These are phyloP conservation scores for Exserohilum turcica DNA, from an alignment of 2,329 filamentous ascomycete genomes.

Conservation along the genomic window DNA sequence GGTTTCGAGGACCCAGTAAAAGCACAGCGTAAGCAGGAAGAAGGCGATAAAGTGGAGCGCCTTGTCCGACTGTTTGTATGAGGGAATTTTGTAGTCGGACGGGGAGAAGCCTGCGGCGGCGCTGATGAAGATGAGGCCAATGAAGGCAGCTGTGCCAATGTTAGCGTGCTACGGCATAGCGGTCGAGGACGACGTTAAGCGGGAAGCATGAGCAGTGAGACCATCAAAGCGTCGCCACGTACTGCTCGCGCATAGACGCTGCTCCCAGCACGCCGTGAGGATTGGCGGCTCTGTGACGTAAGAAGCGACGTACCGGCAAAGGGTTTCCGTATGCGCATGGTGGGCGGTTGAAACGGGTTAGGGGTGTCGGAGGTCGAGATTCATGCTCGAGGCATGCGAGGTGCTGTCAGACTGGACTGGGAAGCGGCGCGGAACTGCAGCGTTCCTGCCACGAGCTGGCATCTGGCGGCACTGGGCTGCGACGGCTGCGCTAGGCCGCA, in stretches of 20 bases:
- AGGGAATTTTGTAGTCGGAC: slow-evolving; percentile 53
- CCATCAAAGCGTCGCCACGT: neutral
- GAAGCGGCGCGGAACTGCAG: slow-evolving; percentile 6
- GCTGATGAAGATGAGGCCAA: slow-evolving; percentile 67
- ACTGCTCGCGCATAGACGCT: neutral
- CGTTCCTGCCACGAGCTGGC: slow-evolving; percentile 14
- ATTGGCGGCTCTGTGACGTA: slow-evolving; percentile 2
- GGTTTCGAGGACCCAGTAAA: slow-evolving; percentile 98
- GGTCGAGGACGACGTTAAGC: neutral
- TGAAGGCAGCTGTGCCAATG: slow-evolving; percentile 51
- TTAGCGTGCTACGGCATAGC: neutral
- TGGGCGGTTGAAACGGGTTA: neutral
- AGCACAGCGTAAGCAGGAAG: slow-evolving; percentile 81
- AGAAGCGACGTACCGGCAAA: slow-evolving; percentile 16
- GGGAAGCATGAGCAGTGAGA: neutral
- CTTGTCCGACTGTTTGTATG: slow-evolving; percentile 80
- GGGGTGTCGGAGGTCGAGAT: neutral
- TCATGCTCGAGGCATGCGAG: slow-evolving; percentile 1
- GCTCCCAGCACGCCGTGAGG: neutral
- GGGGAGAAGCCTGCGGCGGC: slow-evolving; percentile 73
- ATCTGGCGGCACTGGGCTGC: slow-evolving; percentile 12
- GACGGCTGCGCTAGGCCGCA: neutral
- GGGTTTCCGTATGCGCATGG: slow-evolving; percentile 17
- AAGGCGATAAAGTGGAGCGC: slow-evolving; percentile 85
- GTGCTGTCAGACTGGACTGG: slow-evolving; percentile 2